Evolutionary conservation across 169 alveolate species (phyloP), one percentile per base, ranked within the genome.

Genomic region (Plasmodium vivax): DNA sequence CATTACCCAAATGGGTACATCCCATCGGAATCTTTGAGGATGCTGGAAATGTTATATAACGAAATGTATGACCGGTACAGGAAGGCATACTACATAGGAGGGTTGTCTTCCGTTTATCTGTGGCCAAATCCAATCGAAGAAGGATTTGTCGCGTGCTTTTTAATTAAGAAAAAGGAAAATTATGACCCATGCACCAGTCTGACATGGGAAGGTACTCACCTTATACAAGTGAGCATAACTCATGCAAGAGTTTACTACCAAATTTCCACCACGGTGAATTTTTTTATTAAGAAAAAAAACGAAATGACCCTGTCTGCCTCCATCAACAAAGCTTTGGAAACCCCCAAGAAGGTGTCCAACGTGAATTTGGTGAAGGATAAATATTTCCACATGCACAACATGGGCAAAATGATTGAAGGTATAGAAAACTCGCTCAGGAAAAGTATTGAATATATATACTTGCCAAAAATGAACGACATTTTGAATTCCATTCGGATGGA

Each of bases 51-150:
- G 27, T 74, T 75, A 62, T 85, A 74, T 43, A 85, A 85, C 80
- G 85, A 85, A 75, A 19, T 85, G 62, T 85, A 75, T 51, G 93
- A 75, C 19, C 77, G 85, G 68, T 85, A 85, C 81, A 51, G 93
- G 80, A 75, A 51, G 56, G 83, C 93, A 51, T 85, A 85, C 68
- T 85, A 85, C 80, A 75, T 85, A 56, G 80, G 68, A 30, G 93
- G 93, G 16, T 75, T 85, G 32, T 85, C 93, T 8, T 85, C 93
- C 41, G 93, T 85, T 47, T 85, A 85, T 75, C 68, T 85, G 23
- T 85, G 87, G 87, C 93, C 93, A 27, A 75, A 85, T 54, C 93
- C 93, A 10, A 45, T 74, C 19, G 93, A 85, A 85, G 93, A 85
- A n/a, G 93, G 93, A 8, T 85, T 85, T 74, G 93, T 85, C 30